Evolutionary conservation across 2,329 filamentous ascomycete genomes (phyloP).

Genomic region (Zarea fungicola): DNA sequence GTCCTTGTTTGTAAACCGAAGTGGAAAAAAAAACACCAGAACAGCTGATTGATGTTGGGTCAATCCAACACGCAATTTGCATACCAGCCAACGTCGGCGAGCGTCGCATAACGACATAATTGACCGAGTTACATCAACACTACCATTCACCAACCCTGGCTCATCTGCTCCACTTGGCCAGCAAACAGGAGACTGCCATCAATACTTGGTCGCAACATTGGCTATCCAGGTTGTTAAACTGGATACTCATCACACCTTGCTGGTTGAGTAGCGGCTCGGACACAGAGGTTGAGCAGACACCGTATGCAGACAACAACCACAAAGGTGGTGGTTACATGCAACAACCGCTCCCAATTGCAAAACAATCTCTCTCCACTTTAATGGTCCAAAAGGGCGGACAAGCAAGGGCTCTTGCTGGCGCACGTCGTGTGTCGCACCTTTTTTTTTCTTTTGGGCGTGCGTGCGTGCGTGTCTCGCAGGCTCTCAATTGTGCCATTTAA

Average conservation of each 20-base stretch:
- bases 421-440: neutral
- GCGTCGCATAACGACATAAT: slow-evolving; percentile 7
- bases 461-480: slow-evolving; percentile 6
- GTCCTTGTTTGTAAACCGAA: too few relatives aligned
- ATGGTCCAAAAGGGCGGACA: neutral
- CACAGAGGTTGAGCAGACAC: slow-evolving; percentile 3
- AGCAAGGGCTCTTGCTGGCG: neutral
- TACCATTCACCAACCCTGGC: neutral
- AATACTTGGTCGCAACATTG: neutral
- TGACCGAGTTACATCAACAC: slow-evolving; percentile 1
- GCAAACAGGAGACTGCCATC: slow-evolving; percentile 7
- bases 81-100: slow-evolving; percentile 5
- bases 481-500: neutral
- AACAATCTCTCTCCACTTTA: slow-evolving; percentile 11
- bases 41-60: too few relatives aligned
- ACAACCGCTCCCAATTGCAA: too few relatives aligned
- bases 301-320: too few relatives aligned
- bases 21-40: too few relatives aligned
- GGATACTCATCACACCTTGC: slow-evolving; percentile 8
- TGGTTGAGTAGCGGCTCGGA: slow-evolving; percentile 7
- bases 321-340: too few relatives aligned
- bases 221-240: slow-evolving; percentile 9
- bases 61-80: neutral
- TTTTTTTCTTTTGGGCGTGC: neutral
- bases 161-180: slow-evolving; percentile 1